These are phyloP conservation scores for Lepiota venenata DNA, from an alignment of 768 basidiomycete genomes.

Conservation along the genomic window DNA sequence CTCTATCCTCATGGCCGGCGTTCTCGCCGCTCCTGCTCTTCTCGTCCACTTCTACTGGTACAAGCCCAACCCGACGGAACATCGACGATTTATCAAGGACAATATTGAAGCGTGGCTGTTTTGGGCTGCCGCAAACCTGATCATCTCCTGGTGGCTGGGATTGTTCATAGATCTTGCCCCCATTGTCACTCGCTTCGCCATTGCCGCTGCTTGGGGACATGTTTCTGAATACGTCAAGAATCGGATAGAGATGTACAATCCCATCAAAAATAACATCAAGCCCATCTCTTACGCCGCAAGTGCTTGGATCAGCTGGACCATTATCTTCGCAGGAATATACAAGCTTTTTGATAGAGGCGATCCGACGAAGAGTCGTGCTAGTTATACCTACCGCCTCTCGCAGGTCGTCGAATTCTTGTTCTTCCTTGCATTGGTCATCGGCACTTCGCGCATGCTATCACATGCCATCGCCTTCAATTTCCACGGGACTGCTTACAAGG, in stretches of 20 bases:
- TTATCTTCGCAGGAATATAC: slow-evolving; percentile 69
- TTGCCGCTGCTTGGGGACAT: slow-evolving; percentile 69
- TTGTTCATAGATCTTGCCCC: slow-evolving; percentile 70
- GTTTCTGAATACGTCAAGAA: slow-evolving; percentile 67
- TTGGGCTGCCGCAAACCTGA: slow-evolving; percentile 76
- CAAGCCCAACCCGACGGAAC: slow-evolving; percentile 49
- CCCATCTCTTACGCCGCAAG: slow-evolving; percentile 71
- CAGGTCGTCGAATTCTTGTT: slow-evolving; percentile 72
- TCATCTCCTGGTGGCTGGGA: slow-evolving; percentile 79
- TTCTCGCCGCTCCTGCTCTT: slow-evolving; percentile 60
- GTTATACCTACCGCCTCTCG: slow-evolving; percentile 55
- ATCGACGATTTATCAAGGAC: slow-evolving; percentile 57
- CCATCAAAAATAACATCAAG: slow-evolving; percentile 66
- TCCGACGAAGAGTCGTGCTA: slow-evolving; percentile 43
- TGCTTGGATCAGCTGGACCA: slow-evolving; percentile 70
- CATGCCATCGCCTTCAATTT: slow-evolving; percentile 72
- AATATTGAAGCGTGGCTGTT: slow-evolving; percentile 78
- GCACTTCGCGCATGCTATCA: slow-evolving; percentile 62
- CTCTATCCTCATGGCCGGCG: slow-evolving; percentile 58
- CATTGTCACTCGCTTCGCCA: slow-evolving; percentile 43
- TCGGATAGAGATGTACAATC: slow-evolving; percentile 64
- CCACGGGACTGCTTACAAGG: slow-evolving; percentile 73
- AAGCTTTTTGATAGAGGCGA: slow-evolving; percentile 43
- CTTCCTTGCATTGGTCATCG: slow-evolving; percentile 66
- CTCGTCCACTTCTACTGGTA: slow-evolving; percentile 72